phyloP scores from a whole-genome alignment of 768 basidiomycete species.

The Macrolepiota dolichaula region DNA sequence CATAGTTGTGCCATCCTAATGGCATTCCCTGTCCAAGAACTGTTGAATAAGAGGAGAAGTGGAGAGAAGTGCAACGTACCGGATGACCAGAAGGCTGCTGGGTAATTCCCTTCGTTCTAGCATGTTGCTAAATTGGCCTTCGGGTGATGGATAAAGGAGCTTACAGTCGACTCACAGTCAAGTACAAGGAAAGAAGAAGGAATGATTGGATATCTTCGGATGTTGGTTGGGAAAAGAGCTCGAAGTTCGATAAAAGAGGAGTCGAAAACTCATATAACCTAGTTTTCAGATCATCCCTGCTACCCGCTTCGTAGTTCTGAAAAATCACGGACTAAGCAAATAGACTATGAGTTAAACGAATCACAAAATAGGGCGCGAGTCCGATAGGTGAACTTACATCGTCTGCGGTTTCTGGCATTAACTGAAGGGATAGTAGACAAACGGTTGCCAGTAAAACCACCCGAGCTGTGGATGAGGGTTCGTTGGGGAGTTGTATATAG shows the following conservation, averaged over 20 bases:
- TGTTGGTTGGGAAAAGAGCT: slow-evolving; percentile 6
- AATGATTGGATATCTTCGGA: slow-evolving; percentile 15
- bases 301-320: slow-evolving; percentile 10
- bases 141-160: background rate
- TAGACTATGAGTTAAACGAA: background rate
- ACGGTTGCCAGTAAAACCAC: slow-evolving; percentile 15
- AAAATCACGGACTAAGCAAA: slow-evolving; percentile 11
- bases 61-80: background rate
- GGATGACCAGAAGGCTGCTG: background rate
- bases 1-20: slow-evolving; percentile 18
- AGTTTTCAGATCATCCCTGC: slow-evolving; percentile 14
- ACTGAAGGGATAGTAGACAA: slow-evolving; percentile 16
- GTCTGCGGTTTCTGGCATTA: slow-evolving; percentile 13
- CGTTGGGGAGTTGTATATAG: background rate
- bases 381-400: slow-evolving; percentile 12
- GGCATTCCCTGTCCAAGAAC: slow-evolving; percentile 6
- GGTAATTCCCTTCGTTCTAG: slow-evolving; percentile 16
- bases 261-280: slow-evolving; percentile 15
- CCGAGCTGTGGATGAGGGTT: slow-evolving; percentile 13
- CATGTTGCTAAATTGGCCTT: background rate
- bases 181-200: slow-evolving; percentile 13
- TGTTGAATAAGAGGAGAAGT: background rate
- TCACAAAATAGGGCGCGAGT: background rate
- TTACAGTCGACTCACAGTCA: slow-evolving; percentile 5
- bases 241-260: slow-evolving; percentile 6